These are phyloP conservation scores for Sporisorium reilianum DNA, from an alignment of 1,284 basidiomycete species.

Conservation along the genomic window DNA sequence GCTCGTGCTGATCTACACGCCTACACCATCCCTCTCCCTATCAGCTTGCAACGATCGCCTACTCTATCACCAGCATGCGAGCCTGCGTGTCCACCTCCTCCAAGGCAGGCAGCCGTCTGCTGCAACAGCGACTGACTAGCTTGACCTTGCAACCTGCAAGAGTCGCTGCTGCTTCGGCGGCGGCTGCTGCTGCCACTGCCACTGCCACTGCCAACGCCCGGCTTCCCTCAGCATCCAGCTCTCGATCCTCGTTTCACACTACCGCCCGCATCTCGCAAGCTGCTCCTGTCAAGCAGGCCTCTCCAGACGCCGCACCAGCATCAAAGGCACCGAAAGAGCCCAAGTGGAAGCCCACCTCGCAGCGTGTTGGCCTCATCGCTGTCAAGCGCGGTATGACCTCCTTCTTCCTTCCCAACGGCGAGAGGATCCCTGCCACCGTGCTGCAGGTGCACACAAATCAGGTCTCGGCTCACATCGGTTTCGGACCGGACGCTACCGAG, in stretches of 20 bases:
- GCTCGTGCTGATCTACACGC: not conserved
- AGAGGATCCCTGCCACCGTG: constrained; percentile 88
- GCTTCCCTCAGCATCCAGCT: constrained; percentile 8
- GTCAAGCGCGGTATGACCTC: constrained; percentile 95
- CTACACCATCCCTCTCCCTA: not conserved
- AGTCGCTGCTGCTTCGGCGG: constrained; percentile 15
- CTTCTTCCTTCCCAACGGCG: constrained; percentile 90
- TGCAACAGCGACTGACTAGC: constrained; percentile 35
- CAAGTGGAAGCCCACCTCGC: constrained; percentile 84
- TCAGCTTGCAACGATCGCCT: not conserved
- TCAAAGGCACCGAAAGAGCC: constrained; percentile 10
- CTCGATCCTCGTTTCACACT: constrained; percentile 29
- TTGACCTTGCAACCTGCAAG: constrained; percentile 28
- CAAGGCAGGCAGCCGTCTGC: constrained; percentile 31
- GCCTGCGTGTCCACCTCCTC: constrained; percentile 31
- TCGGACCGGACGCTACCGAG: constrained; percentile 19
- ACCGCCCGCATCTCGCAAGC: constrained; percentile 26
- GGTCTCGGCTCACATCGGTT: constrained; percentile 55
- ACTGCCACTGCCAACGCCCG: constrained; percentile 8
- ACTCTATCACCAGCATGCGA: constrained; percentile 14
- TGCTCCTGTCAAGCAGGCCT: constrained; percentile 17
- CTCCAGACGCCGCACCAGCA: constrained; percentile 9
- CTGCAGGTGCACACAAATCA: constrained; percentile 79
- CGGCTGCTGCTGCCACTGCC: constrained; percentile 4
- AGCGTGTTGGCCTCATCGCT: constrained; percentile 88